A percentile compares a stretch with the other conserved stretches of the same genome.
phyloP scores from a whole-genome alignment of 2,329 filamentous ascomycete genomes.

The Elsinoe australis region DNA sequence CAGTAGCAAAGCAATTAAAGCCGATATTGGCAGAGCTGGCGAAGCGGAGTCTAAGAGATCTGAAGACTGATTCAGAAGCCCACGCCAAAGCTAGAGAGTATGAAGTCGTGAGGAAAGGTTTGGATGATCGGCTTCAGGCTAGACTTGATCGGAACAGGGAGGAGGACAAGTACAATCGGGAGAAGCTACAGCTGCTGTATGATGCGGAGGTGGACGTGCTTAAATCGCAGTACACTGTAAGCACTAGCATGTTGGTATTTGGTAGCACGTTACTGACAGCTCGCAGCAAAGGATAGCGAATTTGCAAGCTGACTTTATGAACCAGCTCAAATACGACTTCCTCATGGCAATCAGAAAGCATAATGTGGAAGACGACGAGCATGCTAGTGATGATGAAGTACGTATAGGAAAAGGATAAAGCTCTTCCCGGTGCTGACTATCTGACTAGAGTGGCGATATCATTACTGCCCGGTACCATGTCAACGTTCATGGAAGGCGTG shows the following conservation, averaged over 20 bases:
- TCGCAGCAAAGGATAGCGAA: slow-evolving; percentile 21
- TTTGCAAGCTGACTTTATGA: slow-evolving; percentile 25
- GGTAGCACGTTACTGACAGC: background rate
- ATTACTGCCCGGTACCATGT: slow-evolving; percentile 31
- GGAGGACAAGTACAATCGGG: slow-evolving; percentile 32
- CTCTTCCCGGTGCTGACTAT: slow-evolving; percentile 4
- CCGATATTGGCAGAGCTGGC: slow-evolving; percentile 59
- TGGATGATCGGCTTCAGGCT: slow-evolving; percentile 42
- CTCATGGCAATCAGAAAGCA: slow-evolving; percentile 34
- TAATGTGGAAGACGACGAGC: slow-evolving; percentile 28
- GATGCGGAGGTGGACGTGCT: slow-evolving; percentile 31
- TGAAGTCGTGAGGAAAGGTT: slow-evolving; percentile 43
- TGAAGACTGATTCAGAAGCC: slow-evolving; percentile 48
- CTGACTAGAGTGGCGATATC: slow-evolving; percentile 21
- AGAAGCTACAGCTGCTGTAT: slow-evolving; percentile 32
- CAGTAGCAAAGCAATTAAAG: slow-evolving; percentile 56
- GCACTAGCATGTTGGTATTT: slow-evolving; percentile 16
- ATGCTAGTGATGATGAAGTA: slow-evolving; percentile 38
- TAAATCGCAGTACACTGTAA: slow-evolving; percentile 33
- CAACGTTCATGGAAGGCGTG: slow-evolving; percentile 23
- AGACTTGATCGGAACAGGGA: slow-evolving; percentile 35
- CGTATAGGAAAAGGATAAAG: no score
- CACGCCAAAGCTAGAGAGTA: slow-evolving; percentile 51
- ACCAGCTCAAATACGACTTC: slow-evolving; percentile 27
- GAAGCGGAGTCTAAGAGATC: slow-evolving; percentile 50